A percentile compares a stretch with the other conserved stretches of the same genome.
Evolutionary conservation across 2,329 filamentous ascomycete species (phyloP).

Genomic region (Helicocarpus griseus): DNA sequence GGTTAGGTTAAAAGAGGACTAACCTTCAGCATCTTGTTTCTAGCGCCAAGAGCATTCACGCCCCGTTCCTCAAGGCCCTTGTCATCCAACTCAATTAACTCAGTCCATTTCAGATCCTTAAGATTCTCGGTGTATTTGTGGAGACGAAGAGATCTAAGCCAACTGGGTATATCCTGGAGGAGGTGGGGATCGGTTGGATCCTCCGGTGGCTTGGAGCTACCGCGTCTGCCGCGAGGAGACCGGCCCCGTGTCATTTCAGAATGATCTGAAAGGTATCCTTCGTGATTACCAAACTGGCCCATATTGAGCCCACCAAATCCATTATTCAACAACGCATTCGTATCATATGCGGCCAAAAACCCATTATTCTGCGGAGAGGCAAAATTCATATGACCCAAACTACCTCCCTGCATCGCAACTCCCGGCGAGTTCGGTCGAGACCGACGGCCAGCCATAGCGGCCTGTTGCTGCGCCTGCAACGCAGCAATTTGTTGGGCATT

Average conservation of each 20-base stretch:
- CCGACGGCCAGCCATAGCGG: conserved; percentile 44
- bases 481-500: conserved; percentile 76
- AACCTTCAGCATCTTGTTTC: conserved; percentile 96
- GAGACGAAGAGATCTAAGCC: conserved; percentile 85
- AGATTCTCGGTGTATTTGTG: conserved; percentile 99
- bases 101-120: conserved; percentile 95
- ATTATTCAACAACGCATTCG: conserved; percentile 59
- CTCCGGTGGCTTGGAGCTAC: conserved; percentile 94
- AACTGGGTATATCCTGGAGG: conserved; percentile 89
- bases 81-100: conserved; percentile 84
- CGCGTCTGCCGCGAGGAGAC: conserved; percentile 82
- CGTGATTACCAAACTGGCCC: conserved; percentile 61
- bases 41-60: conserved; percentile 86
- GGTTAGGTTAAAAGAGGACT: conserved; percentile 16
- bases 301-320: conserved; percentile 63
- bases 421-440: conserved; percentile 87
- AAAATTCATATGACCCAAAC: conserved; percentile 54
- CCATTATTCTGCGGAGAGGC: conserved; percentile 89
- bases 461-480: conserved; percentile 59
- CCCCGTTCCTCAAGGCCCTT: conserved; percentile 85
- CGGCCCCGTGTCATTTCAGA: conserved; percentile 84
- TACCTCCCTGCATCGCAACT: conserved; percentile 60
- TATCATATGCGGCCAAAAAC: conserved; percentile 80
- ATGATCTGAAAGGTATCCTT: conserved; percentile 88
- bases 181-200: conserved; percentile 87